phyloP scores from a whole-genome alignment of 2,329 filamentous ascomycete species.

The Microsporum canis region DNA sequence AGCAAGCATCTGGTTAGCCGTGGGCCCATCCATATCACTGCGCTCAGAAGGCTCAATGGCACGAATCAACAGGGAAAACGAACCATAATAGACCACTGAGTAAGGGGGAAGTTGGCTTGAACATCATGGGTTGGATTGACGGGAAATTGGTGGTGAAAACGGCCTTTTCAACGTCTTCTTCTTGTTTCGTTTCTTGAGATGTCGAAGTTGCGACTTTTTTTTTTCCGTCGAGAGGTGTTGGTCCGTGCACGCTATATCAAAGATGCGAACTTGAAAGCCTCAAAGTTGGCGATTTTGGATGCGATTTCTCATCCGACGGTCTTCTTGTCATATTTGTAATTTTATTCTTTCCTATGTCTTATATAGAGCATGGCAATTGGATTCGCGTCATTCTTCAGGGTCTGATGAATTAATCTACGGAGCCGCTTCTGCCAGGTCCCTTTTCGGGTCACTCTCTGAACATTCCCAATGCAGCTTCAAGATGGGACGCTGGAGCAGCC shows the following conservation, averaged over 20 bases:
- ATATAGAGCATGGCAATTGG: neutral
- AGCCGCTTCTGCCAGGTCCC: neutral
- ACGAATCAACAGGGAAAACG: conserved; percentile 11
- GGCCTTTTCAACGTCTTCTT: neutral
- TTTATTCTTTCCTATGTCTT: neutral
- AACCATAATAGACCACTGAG: conserved; percentile 76
- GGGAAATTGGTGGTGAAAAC: conserved; percentile 9
- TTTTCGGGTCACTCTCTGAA: neutral
- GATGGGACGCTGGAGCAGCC: conserved; percentile 33
- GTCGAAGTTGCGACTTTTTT: neutral
- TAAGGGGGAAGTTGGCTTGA: conserved; percentile 66
- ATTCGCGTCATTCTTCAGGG: neutral
- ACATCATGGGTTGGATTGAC: conserved; percentile 47
- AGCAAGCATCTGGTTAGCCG: neutral
- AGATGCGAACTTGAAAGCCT: neutral
- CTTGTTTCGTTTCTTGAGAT: neutral
- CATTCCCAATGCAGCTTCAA: conserved; percentile 26
- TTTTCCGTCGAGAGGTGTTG: neutral
- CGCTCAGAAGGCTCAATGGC: neutral
- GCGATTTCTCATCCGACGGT: neutral
- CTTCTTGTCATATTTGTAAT: neutral
- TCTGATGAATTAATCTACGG: neutral
- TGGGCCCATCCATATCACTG: neutral
- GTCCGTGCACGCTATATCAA: neutral
- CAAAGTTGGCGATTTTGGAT: neutral